Base-by-base conservation (phyloP, 768 basidiomycete species). In the Termitomyces sp. region DNA sequence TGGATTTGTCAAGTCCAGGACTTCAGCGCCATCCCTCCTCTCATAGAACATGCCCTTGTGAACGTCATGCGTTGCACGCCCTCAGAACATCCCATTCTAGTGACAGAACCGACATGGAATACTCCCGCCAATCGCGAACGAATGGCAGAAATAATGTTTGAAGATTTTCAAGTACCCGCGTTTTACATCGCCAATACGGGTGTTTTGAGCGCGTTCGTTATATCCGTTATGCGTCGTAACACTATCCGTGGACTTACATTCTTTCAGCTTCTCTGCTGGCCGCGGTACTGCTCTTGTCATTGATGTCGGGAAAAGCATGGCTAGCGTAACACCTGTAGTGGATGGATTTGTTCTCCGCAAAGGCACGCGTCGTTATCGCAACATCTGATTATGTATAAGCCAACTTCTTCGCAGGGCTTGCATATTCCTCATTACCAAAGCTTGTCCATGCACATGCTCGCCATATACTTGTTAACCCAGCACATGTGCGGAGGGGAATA, bases 51-150 rank as follows among this genome's bases (percentile, higher is more conserved):
- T 70, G 89, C 90, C 4, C 72, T 94, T 46, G 80, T 78, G 54
- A 85, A 93, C 58, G 82, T 89, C 42, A 87, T 98, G 80, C 83
- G 83, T 22, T 84, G 85, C 58, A 85, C 86, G 63, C 80, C 92
- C 3, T 75, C 86, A 5, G 93, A 98, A 65, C 95, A 97, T 67
- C 97, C 97, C 1, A 73, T 98, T 45, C 83, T 99, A 44, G 83
- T 95, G 8, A 98, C 97, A 0, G 97, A 99, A 70, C 90, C 95
- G 7, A 88, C 95, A 3, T 99, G 97, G 97, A 98, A 98, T 70
- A 92, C 93, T 0, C 78, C 86, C 22, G 86, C 86, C n/a, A 93
- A 97, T 68, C 78, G 96, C 60, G 94, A 98, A 76, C 83, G 89
- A 56, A 91, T 98, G 88, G 91, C 94, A 12, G 94, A 98, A 75